phyloP scores from a whole-genome alignment of 805 yeast species.

The Schwanniomyces sp. region DNA sequence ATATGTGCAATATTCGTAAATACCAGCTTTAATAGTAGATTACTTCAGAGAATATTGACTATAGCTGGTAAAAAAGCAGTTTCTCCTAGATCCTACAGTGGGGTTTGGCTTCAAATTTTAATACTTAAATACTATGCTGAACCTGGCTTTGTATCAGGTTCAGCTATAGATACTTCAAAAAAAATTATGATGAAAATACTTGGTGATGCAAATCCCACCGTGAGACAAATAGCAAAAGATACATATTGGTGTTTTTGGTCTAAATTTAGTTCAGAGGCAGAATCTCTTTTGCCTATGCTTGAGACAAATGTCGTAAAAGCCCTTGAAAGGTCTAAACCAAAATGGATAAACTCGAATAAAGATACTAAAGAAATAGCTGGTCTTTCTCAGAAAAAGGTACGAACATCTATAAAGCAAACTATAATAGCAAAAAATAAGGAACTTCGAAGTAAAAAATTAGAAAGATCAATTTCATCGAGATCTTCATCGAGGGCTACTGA shows the following conservation, averaged over 20 bases:
- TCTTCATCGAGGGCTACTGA: conserved; percentile 17
- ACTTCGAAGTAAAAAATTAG: conserved; percentile 24
- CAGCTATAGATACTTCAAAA: conserved; percentile 42
- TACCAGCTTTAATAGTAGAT: conserved; percentile 52
- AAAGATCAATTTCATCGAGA: conserved; percentile 16
- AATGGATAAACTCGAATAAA: conserved; percentile 14
- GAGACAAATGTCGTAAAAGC: conserved; percentile 55
- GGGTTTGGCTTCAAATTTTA: conserved; percentile 67
- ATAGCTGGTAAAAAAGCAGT: conserved; percentile 69
- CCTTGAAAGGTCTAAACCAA: conserved; percentile 59
- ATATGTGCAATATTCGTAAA: conserved; percentile 55
- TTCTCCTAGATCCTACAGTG: conserved; percentile 67
- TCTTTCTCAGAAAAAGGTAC: conserved; percentile 16
- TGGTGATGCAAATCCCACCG: conserved; percentile 76
- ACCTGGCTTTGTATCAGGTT: conserved; percentile 20
- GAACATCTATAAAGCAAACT: conserved; percentile 50
- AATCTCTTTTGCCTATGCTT: conserved; percentile 33
- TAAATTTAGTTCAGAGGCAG: conserved; percentile 54
- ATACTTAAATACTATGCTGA: conserved; percentile 51
- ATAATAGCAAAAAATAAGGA: conserved; percentile 45
- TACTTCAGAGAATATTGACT: conserved; percentile 47
- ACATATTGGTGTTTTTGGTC: conserved; percentile 70
- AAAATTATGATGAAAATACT: conserved; percentile 60
- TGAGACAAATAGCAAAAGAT: conserved; percentile 70
- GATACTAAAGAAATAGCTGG: not conserved